Evolutionary conservation across 805 yeast genomes (phyloP).

Genomic region (Kuraishia piskuri): DNA sequence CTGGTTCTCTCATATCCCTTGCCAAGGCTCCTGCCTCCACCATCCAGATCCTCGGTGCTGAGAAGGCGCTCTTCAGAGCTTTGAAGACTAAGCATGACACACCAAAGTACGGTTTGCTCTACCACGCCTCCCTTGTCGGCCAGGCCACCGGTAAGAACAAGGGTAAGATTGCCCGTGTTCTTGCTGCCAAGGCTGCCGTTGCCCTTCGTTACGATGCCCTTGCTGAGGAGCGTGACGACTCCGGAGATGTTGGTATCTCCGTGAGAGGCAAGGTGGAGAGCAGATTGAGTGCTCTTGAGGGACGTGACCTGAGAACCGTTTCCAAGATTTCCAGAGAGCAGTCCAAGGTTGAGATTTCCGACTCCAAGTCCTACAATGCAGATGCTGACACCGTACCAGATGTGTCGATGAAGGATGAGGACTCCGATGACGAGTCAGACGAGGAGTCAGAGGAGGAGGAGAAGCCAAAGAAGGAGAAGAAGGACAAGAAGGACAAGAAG

Average conservation of each 20-base stretch:
- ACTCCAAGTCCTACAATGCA: slow-evolving; percentile 83
- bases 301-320: slow-evolving; percentile 90
- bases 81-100: slow-evolving; percentile 95
- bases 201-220: slow-evolving; percentile 94
- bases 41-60: slow-evolving; percentile 95
- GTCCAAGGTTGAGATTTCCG: slow-evolving; percentile 79
- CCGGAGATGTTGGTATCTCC: slow-evolving; percentile 87
- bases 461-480: slow-evolving; percentile 15
- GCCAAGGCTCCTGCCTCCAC: slow-evolving; percentile 99
- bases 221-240: slow-evolving; percentile 94
- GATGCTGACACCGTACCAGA: slow-evolving; percentile 76
- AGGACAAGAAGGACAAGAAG: slow-evolving; percentile 17
- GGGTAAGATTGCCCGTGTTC: slow-evolving; percentile 97
- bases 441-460: slow-evolving; percentile 19
- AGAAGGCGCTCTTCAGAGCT: slow-evolving; percentile 93
- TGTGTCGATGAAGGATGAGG: slow-evolving; percentile 13
- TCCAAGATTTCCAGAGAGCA: slow-evolving; percentile 75
- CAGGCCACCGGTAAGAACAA: slow-evolving; percentile 92
- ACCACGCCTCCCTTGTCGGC: slow-evolving; percentile 92
- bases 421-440: slow-evolving; percentile 17
- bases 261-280: slow-evolving; percentile 91
- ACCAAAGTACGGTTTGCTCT: slow-evolving; percentile 91
- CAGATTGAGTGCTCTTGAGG: slow-evolving; percentile 91
- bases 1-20: slow-evolving; percentile 88
- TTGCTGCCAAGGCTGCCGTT: slow-evolving; percentile 98